phyloP scores from a whole-genome alignment of 2,329 filamentous ascomycete species.

The Fusarium domesticum region DNA sequence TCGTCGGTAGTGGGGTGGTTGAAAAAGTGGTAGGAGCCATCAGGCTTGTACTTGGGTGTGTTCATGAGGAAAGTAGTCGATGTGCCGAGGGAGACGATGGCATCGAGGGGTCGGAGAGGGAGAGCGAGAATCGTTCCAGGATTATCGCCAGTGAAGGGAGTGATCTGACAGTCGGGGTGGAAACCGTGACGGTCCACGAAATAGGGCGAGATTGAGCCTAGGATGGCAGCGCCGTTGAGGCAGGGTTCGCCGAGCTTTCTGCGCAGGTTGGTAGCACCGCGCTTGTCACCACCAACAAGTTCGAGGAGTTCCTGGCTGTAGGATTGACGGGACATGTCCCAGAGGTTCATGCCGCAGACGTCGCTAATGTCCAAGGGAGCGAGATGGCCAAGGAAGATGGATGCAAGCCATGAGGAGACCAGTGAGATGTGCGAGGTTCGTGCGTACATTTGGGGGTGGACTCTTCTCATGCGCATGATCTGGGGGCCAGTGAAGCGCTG shows the following conservation, averaged over 20 bases:
- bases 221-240: conserved; percentile 73
- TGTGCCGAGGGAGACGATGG: conserved; percentile 91
- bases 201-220: conserved; percentile 75
- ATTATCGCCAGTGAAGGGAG: conserved; percentile 93
- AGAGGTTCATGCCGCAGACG: conserved; percentile 94
- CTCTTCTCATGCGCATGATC: conserved; percentile 81
- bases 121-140: conserved; percentile 90
- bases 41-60: conserved; percentile 84
- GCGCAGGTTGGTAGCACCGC: conserved; percentile 60
- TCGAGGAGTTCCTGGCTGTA: conserved; percentile 76
- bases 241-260: conserved; percentile 77
- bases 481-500: conserved; percentile 96
- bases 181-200: conserved; percentile 80
- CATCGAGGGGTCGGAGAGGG: conserved; percentile 81
- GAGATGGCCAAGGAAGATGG: conserved; percentile 77
- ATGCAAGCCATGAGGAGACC: conserved; percentile 92
- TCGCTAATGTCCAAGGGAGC: conserved; percentile 93
- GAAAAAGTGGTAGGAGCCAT: conserved; percentile 94
- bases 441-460: conserved; percentile 76
- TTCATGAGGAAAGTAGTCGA: conserved; percentile 98
- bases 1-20: conserved; percentile 90
- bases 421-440: conserved; percentile 83
- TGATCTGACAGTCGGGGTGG: conserved; percentile 67
- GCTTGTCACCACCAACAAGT: conserved; percentile 67
- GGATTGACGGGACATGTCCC: conserved; percentile 73